Evolutionary conservation across 1,284 basidiomycete genomes (phyloP), one percentile per base, ranked within the genome.

Genomic region (Trametes pubescens): DNA sequence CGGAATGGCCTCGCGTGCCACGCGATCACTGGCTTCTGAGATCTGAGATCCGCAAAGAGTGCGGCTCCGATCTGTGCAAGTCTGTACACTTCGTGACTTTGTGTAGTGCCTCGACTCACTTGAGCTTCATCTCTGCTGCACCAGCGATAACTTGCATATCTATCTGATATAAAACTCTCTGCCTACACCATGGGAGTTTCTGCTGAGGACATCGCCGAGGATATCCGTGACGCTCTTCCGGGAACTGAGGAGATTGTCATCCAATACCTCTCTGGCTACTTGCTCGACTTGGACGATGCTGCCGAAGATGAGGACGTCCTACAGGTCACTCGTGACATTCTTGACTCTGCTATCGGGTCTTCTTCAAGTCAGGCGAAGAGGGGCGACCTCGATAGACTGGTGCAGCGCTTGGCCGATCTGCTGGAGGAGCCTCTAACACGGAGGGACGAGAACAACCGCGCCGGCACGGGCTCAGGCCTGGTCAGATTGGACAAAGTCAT

Each of bases 161-260:
- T 24, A 13, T 22, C 22, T 21, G n/a, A n/a, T n/a, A n/a, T n/a
- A 10, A 21, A 11, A 9, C 10, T 47, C 9, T 47, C 10, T 13
- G 24, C 13, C 16, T 10, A 5, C 29, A 51, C 47, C 26, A 74
- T 74, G 74, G 62, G 49, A 29, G 67, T 73, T 4, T 73, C 71
- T 7, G 62, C 68, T 21, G 74, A 76, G 59, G 89, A 91, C 69
- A 87, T 94, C 65, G 90, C 91, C 40, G 87, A 92, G 72, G 88
- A 94, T 73, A 93, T 96, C 66, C 87, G 94, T 43, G 81, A 83
- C 34, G 84, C 83, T 35, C 88, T 98, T 65, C 94, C 95, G 4
- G 89, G 89, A n/a, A 92, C 95, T 2, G 96, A 99, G 76, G 94
- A 97, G 72, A 88, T 96, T 62, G 89, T 99, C 68, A 91, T 98